Percentiles rank a stretch among this genome's conserved stretches.
Evolutionary conservation across 2,329 filamentous ascomycete genomes (phyloP).

Genomic region (Hirsutella minnesotensis): DNA sequence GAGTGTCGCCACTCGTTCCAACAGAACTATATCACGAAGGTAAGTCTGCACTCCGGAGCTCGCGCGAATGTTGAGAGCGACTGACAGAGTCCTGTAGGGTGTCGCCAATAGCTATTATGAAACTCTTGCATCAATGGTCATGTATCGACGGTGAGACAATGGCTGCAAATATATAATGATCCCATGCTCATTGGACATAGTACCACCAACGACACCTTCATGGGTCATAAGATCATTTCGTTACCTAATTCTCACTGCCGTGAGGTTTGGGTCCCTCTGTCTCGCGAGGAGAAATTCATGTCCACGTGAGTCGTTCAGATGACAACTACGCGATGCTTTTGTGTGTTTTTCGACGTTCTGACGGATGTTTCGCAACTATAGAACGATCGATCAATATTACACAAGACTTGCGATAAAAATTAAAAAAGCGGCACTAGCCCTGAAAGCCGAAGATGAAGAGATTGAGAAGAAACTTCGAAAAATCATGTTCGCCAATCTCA

Average conservation of each 20-base stretch:
- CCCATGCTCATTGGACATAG: constrained; percentile 7
- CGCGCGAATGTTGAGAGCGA: no score
- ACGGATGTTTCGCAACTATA: background rate
- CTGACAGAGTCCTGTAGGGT: no score
- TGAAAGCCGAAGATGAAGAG: background rate
- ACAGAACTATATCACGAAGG: constrained; percentile 7
- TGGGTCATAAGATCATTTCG: constrained; percentile 13
- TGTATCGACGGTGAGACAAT: constrained; percentile 15
- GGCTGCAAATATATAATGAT: background rate
- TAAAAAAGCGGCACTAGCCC: no score
- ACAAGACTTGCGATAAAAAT: no score
- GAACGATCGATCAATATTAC: background rate
- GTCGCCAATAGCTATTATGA: constrained; percentile 9
- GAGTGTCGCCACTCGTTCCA: constrained; percentile 4
- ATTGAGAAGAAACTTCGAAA: background rate
- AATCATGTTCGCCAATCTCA: background rate
- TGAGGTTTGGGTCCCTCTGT: constrained; percentile 13
- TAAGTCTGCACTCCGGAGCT: no score
- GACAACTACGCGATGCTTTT: background rate
- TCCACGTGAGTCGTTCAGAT: constrained; percentile 10
- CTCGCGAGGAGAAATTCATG: constrained; percentile 13
- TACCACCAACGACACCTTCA: constrained; percentile 14
- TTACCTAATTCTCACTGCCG: constrained; percentile 8
- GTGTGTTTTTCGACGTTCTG: background rate
- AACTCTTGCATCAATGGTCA: constrained; percentile 9